phyloP scores from a whole-genome alignment of 495 filamentous ascomycete genomes.

The Hypomontagnella submonticulosa region DNA sequence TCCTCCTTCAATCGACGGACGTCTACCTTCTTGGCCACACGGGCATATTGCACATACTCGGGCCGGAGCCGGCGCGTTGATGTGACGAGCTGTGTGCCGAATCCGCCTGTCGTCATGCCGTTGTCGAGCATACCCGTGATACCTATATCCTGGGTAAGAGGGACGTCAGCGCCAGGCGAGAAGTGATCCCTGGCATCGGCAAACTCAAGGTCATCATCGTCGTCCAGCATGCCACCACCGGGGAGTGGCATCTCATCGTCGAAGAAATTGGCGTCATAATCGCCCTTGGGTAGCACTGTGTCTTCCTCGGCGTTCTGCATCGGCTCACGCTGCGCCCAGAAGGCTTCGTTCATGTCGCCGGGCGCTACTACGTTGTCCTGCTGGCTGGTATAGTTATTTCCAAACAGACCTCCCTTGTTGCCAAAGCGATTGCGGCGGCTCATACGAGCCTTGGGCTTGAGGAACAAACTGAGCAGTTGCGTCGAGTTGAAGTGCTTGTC shows the following conservation, averaged over 20 bases:
- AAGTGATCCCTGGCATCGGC: constrained; percentile 92
- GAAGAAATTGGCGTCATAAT: constrained; percentile 99
- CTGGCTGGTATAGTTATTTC: constrained; percentile 49
- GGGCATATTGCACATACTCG: constrained; percentile 96
- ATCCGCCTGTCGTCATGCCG: constrained; percentile 69
- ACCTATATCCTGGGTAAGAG: constrained; percentile 53
- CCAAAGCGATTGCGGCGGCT: constrained; percentile 55
- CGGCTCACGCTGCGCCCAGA: constrained; percentile 86
- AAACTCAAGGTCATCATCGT: constrained; percentile 80
- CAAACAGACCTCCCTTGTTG: constrained; percentile 53
- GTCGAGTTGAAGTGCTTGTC: constrained; percentile 98
- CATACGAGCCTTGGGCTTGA: constrained; percentile 90
- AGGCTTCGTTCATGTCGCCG: constrained; percentile 90
- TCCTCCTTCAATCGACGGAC: constrained; percentile 93
- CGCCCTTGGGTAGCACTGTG: constrained; percentile 63
- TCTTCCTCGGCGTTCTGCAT: constrained; percentile 54
- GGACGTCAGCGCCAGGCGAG: constrained; percentile 74
- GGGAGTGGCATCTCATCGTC: constrained; percentile 88
- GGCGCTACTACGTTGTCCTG: constrained; percentile 67
- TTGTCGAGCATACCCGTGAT: constrained; percentile 61
- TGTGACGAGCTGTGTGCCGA: constrained; percentile 94
- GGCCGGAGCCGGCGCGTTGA: constrained; percentile 82
- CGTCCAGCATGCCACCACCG: constrained; percentile 77
- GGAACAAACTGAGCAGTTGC: constrained; percentile 86
- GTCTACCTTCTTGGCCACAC: constrained; percentile 99